Percentiles rank a stretch among this genome's conserved stretches.
Evolutionary conservation across 257 asterid genomes (phyloP).

Genomic region (Solanum chiquidenum): DNA sequence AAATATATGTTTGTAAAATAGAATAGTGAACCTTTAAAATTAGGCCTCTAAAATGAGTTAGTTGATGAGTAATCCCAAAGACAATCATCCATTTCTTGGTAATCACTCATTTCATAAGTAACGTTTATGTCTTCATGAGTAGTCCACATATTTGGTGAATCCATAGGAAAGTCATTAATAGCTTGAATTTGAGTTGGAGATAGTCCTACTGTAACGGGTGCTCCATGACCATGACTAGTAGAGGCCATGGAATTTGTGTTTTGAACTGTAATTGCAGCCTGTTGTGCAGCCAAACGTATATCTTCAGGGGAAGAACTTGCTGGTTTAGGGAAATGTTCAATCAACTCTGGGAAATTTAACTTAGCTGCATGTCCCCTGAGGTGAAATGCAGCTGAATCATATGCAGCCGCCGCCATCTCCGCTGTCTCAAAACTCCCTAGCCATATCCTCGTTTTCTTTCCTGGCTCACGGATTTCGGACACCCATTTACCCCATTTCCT

Average conservation of each 20-base stretch:
- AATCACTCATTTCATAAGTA: constrained; percentile 1
- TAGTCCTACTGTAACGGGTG: constrained; percentile 10
- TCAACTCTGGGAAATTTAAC: constrained; percentile 27
- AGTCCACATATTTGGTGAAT: constrained; percentile 21
- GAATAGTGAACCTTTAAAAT: not conserved
- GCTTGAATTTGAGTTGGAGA: constrained; percentile 28
- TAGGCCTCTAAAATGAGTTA: not conserved
- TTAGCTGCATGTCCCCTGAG: constrained; percentile 20
- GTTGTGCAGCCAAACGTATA: constrained; percentile 25
- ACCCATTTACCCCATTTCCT: constrained; percentile 49
- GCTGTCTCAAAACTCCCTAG: constrained; percentile 36
- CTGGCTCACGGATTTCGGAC: constrained; percentile 34
- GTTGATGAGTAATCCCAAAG: constrained; percentile 7
- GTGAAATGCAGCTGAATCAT: constrained; percentile 32
- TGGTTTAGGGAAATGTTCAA: constrained; percentile 12
- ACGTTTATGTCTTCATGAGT: not conserved
- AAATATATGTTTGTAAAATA: not conserved
- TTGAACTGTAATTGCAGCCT: constrained; percentile 8
- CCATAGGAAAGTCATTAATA: constrained; percentile 26
- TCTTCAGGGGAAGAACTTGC: constrained; percentile 12
- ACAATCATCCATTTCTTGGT: constrained; percentile 14
- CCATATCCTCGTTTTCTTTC: constrained; percentile 31
- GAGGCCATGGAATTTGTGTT: not conserved
- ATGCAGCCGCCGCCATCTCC: constrained; percentile 34
- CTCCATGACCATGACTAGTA: not conserved